Percentiles rank a stretch among this genome's conserved stretches.
These are phyloP conservation scores for Neonothopanus nambi DNA, from an alignment of 1,284 basidiomycete genomes.

Conservation along the genomic window DNA sequence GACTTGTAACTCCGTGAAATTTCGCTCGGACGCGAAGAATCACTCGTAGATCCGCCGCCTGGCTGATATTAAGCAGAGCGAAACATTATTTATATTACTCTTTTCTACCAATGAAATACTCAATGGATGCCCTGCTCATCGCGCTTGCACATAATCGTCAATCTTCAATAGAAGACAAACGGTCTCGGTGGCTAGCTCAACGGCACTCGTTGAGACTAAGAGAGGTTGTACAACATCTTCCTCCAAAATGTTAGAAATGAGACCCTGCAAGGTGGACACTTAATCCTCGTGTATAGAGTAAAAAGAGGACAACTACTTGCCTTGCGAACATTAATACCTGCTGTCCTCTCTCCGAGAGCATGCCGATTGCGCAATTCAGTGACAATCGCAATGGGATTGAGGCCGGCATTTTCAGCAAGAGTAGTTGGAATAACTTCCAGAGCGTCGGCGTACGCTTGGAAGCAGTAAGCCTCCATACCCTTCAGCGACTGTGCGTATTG, in stretches of 20 bases:
- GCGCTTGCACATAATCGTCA: constrained; percentile 90
- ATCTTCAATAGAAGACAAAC: constrained; percentile 96
- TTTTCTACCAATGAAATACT: constrained; percentile 1
- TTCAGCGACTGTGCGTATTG: constrained; percentile 94
- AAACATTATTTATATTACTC: too few species aligned
- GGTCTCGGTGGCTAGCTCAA: constrained; percentile 96
- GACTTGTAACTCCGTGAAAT: neutral
- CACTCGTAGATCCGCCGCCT: too few species aligned
- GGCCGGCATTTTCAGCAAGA: constrained; percentile 96
- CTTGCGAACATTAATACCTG: constrained; percentile 98
- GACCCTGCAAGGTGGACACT: constrained; percentile 54
- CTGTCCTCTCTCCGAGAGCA: constrained; percentile 91
- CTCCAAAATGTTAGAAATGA: constrained; percentile 95
- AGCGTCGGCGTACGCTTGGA: constrained; percentile 97
- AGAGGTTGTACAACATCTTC: constrained; percentile 98
- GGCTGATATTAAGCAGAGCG: too few species aligned
- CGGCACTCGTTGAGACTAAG: constrained; percentile 92
- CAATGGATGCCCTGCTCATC: constrained; percentile 35
- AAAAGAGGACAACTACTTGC: constrained; percentile 42
- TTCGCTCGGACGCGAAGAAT: too few species aligned
- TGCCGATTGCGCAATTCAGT: constrained; percentile 98
- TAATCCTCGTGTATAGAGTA: neutral
- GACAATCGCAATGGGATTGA: constrained; percentile 98
- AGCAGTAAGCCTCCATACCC: constrained; percentile 99
- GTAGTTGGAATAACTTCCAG: constrained; percentile 98